Base-by-base conservation (phyloP, 345 rosid species). In the Eucalyptus paniculata region DNA sequence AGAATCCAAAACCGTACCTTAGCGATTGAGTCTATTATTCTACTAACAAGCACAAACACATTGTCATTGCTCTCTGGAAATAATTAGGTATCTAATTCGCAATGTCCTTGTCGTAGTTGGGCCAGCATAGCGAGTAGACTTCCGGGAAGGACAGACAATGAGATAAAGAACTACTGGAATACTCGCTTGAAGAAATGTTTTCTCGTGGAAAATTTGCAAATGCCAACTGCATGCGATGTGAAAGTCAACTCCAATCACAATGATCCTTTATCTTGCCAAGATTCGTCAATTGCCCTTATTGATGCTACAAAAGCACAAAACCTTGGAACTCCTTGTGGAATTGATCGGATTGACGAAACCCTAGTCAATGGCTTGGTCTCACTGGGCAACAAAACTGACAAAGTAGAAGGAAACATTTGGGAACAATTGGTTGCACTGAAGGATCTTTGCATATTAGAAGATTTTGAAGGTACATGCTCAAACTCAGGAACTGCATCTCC, bases 151-250 rank as follows among this genome's bases (percentile, higher is more conserved):
- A 89, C 88, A 13, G 90, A 89, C 85, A 89, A 89, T 42, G 88
- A 89, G 37, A 81, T 89, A 45, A 89, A 89, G 56, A 89, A 89
- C 50, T 89, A 89, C 23, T 89, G 90, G 90, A 89, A 90, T 69
- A 49, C 80, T 47, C 86, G 83, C 40, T 88, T 88, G 54, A 88
- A 82, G 89, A 89, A 86, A 67, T 85, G 45, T 6, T 77, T 37
- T 12, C 16, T 12, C 47, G 2, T 10, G 47, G 83, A 77, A 37
- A 77, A 37, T 77, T 77, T 77, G 83, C 15, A 37, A 40, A 53
- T 51, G 62, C 44, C 45, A n/a, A 51, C 50, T 86, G 62, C 83
- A 11, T 21, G 45, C 60, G 62, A 86, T 56, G 17, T 32, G 44
- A 86, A 86, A 50, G 45, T 56, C 37, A 6, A 50, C 30, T 50